These are phyloP conservation scores for Pythium myriotylum DNA, from an alignment of 352 stramenopile species.

Conservation along the genomic window DNA sequence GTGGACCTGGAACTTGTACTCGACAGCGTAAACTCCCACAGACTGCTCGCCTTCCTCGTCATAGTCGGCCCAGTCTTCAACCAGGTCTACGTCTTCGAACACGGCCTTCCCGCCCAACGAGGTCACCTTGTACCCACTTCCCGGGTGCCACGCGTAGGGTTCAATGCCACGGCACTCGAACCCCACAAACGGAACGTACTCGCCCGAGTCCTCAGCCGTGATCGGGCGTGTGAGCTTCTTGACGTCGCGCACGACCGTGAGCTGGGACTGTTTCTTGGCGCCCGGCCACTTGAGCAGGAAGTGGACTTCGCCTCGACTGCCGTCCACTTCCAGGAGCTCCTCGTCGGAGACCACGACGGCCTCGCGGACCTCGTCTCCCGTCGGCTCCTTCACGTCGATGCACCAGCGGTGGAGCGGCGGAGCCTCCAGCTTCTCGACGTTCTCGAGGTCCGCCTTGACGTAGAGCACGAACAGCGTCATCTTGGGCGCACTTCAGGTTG, in stretches of 20 bases:
- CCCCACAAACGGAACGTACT: slow-evolving; percentile 81
- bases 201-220: slow-evolving; percentile 58
- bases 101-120: slow-evolving; percentile 56
- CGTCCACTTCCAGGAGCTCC: slow-evolving; percentile 69
- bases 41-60: slow-evolving; percentile 80
- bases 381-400: slow-evolving; percentile 83
- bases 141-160: slow-evolving; percentile 77
- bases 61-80: slow-evolving; percentile 87
- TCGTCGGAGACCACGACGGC: slow-evolving; percentile 85
- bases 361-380: slow-evolving; percentile 72
- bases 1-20: slow-evolving; percentile 84
- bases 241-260: slow-evolving; percentile 84
- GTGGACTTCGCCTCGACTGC: slow-evolving; percentile 73
- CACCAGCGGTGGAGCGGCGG: slow-evolving; percentile 79
- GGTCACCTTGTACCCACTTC: slow-evolving; percentile 74
- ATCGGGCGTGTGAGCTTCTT: slow-evolving; percentile 83
- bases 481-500: too few relatives aligned
- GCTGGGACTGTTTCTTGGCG: slow-evolving; percentile 74
- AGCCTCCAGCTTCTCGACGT: slow-evolving; percentile 74
- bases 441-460: slow-evolving; percentile 88
- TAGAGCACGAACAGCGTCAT: slow-evolving; percentile 90
- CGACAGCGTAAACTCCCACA: slow-evolving; percentile 74
- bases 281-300: slow-evolving; percentile 88
- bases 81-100: slow-evolving; percentile 83
- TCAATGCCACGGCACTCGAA: slow-evolving; percentile 89